Percentiles rank a stretch among this genome's conserved stretches.
These are phyloP conservation scores for Entelexis paramagnoliae DNA, from an alignment of 1,139 yeast genomes.

Conservation along the genomic window DNA sequence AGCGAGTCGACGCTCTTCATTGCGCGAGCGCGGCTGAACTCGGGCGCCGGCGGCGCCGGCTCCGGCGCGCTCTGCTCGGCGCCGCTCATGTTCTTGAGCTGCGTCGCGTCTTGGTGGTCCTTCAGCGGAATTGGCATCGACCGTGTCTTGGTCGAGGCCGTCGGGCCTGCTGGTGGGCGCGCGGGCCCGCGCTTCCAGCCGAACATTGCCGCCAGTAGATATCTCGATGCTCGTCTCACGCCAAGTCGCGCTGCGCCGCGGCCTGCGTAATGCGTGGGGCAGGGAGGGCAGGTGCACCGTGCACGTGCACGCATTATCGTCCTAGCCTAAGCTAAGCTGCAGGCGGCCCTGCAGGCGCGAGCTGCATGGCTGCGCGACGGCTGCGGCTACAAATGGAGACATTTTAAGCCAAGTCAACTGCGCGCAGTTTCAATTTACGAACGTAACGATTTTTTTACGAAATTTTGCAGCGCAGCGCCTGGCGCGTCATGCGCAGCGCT, in stretches of 20 bases:
- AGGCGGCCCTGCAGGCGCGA: no score
- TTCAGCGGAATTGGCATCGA: slow-evolving; percentile 12
- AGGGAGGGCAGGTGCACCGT: no score
- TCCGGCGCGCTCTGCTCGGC: slow-evolving; percentile 6
- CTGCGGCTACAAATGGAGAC: no score
- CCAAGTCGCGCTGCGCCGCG: background rate
- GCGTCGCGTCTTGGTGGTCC: background rate
- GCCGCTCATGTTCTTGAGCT: slow-evolving; percentile 11
- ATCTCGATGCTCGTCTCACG: background rate
- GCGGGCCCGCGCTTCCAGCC: background rate
- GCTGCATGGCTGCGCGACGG: no score
- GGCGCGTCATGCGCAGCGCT: no score
- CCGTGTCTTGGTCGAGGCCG: background rate
- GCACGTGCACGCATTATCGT: no score
- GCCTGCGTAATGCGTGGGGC: no score
- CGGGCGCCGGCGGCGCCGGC: slow-evolving; percentile 3
- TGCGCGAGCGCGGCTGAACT: slow-evolving; percentile 8
- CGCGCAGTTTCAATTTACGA: no score
- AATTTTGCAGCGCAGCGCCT: no score
- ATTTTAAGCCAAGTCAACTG: no score
- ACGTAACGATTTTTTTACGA: no score
- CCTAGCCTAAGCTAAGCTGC: no score
- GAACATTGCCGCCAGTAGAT: background rate
- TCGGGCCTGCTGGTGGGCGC: background rate
- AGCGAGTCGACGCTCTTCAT: slow-evolving; percentile 3